These are phyloP conservation scores for Tremella fuciformis DNA, from an alignment of 768 basidiomycete species.

Conservation along the genomic window DNA sequence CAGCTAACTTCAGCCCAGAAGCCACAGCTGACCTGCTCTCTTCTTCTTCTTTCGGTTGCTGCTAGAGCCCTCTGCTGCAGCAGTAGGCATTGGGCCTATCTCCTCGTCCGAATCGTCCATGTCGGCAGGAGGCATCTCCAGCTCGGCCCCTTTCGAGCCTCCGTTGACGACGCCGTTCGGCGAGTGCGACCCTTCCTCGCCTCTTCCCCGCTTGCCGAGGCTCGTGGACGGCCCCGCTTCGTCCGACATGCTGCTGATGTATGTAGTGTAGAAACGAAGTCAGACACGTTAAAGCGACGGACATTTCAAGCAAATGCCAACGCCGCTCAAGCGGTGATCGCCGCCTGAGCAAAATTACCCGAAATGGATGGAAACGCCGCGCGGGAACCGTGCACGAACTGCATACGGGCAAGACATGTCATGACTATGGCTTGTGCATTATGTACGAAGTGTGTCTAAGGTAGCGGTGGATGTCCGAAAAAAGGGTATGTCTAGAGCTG, in stretches of 20 bases:
- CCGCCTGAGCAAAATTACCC: too few species aligned
- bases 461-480: too few species aligned
- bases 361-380: too few species aligned
- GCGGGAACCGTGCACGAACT: too few species aligned
- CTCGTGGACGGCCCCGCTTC: neutral
- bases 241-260: constrained; percentile 17
- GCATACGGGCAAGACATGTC: too few species aligned
- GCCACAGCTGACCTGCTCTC: constrained; percentile 39
- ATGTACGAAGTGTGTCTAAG: too few species aligned
- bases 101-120: constrained; percentile 47
- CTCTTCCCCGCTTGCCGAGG: constrained; percentile 27
- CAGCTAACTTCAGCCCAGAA: constrained; percentile 8
- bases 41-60: constrained; percentile 43
- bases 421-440: too few species aligned
- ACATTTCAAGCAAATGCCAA: too few species aligned
- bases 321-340: too few species aligned
- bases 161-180: neutral
- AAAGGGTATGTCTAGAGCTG: too few species aligned
- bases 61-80: constrained; percentile 19
- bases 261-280: too few species aligned
- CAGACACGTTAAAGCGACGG: too few species aligned
- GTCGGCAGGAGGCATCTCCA: constrained; percentile 44
- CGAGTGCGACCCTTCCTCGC: neutral
- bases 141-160: constrained; percentile 19
- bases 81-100: constrained; percentile 46